phyloP scores from a whole-genome alignment of 495 filamentous ascomycete genomes.

The Geoglossum glabrum region DNA sequence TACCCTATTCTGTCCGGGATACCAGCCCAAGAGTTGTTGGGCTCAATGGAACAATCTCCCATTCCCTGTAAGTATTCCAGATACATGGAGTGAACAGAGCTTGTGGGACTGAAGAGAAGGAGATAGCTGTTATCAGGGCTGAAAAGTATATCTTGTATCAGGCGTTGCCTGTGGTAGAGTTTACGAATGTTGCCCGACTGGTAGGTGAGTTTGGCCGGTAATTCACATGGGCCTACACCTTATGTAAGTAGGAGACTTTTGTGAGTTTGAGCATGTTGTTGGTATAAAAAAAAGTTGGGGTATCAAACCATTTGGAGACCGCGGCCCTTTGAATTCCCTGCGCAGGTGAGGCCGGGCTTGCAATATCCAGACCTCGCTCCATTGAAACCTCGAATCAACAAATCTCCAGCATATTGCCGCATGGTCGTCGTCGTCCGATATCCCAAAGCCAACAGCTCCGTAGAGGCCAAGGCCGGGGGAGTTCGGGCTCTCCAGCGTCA shows the following conservation, averaged over 20 bases:
- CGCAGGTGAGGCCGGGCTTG: neutral
- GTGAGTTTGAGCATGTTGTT: too few species aligned
- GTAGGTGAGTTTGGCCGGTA: neutral
- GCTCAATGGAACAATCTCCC: neutral
- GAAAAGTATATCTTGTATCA: neutral
- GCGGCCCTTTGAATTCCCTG: too few species aligned
- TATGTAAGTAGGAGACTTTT: neutral
- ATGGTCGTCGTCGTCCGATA: neutral
- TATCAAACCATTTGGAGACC: too few species aligned
- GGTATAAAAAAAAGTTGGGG: too few species aligned
- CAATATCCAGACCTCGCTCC: neutral
- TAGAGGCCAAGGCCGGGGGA: neutral
- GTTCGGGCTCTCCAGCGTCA: neutral
- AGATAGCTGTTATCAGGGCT: neutral
- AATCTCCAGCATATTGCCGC: neutral
- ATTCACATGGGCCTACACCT: neutral
- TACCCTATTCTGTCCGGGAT: neutral
- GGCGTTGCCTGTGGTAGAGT: neutral
- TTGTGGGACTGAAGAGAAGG: neutral
- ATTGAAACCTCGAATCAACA: neutral
- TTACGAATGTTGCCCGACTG: neutral
- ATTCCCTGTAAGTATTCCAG: neutral
- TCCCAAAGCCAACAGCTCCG: neutral
- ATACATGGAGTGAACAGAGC: neutral
- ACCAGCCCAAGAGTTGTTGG: neutral